Conservation (phyloP, 2,329 filamentous ascomycete genomes). For the Fusarium incarnatum region DNA sequence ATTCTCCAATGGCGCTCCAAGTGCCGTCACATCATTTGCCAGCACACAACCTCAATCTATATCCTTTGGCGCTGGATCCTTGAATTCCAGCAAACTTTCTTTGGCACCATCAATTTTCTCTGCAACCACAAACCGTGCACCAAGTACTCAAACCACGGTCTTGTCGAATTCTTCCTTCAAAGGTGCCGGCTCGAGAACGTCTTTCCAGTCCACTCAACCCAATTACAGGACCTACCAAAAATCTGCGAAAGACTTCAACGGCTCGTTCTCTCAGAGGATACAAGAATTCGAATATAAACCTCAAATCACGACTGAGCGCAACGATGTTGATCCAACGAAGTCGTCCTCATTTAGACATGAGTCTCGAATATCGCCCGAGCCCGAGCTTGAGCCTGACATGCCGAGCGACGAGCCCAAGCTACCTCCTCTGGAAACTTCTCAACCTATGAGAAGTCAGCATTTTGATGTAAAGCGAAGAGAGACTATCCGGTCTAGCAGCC, state of each 20-base stretch:
- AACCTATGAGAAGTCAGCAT: neutral
- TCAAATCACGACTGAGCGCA: neutral
- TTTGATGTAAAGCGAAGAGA: constrained; percentile 1
- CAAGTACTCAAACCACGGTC: constrained; percentile 52
- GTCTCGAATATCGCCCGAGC: constrained; percentile 15
- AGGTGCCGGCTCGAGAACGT: neutral
- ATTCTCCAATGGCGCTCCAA: constrained; percentile 21
- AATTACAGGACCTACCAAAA: neutral
- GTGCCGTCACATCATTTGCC: constrained; percentile 10
- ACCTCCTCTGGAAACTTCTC: constrained; percentile 1
- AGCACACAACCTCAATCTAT: constrained; percentile 19
- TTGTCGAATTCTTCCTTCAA: constrained; percentile 25
- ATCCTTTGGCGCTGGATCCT: constrained; percentile 42
- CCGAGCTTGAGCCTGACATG: neutral
- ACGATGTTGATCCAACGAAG: neutral
- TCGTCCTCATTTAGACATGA: constrained; percentile 4
- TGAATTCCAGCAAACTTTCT: constrained; percentile 50
- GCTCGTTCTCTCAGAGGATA: constrained; percentile 22
- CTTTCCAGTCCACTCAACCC: constrained; percentile 1
- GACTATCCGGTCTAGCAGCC: constrained; percentile 21
- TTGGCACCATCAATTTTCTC: constrained; percentile 52
- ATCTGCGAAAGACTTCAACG: neutral
- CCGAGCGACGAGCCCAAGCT: constrained; percentile 26
- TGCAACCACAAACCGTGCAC: constrained; percentile 34
- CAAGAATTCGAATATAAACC: constrained; percentile 23